Conservation (phyloP, 1,139 yeast species). For the Yamadazyma conglobata region DNA sequence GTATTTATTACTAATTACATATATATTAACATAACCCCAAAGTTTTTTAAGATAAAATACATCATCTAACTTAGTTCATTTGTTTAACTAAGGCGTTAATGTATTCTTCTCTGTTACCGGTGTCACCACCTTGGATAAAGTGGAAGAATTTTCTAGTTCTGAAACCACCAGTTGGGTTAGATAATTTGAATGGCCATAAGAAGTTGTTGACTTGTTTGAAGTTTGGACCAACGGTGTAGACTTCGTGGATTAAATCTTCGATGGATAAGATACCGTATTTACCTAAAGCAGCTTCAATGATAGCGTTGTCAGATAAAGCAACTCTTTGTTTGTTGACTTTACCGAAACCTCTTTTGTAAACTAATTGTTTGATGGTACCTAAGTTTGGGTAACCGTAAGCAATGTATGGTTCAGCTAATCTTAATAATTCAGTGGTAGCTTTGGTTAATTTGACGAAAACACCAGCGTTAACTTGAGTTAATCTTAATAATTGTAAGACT, state of each 20-base stretch:
- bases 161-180: constrained; percentile 99
- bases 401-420: constrained; percentile 97
- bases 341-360: constrained; percentile 99
- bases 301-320: constrained; percentile 88
- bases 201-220: constrained; percentile 99
- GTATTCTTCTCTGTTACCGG: constrained; percentile 99
- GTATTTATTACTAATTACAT: constrained; percentile 10
- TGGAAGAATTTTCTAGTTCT: constrained; percentile 99
- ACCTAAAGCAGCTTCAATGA: constrained; percentile 92
- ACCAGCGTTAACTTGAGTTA: constrained; percentile 98
- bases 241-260: constrained; percentile 98
- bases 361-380: constrained; percentile 91
- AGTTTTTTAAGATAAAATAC: no score
- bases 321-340: constrained; percentile 98
- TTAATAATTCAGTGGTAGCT: constrained; percentile 96
- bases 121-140: constrained; percentile 98
- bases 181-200: constrained; percentile 99
- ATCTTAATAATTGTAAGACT: constrained; percentile 96
- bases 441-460: constrained; percentile 97
- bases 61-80: constrained; percentile 65
- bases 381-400: constrained; percentile 99
- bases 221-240: constrained; percentile 98
- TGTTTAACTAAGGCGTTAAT: constrained; percentile 97
- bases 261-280: constrained; percentile 94
- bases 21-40: constrained; percentile 6